Conservation (phyloP, 2,329 filamentous ascomycete genomes). For the Diaporthe sp. region DNA sequence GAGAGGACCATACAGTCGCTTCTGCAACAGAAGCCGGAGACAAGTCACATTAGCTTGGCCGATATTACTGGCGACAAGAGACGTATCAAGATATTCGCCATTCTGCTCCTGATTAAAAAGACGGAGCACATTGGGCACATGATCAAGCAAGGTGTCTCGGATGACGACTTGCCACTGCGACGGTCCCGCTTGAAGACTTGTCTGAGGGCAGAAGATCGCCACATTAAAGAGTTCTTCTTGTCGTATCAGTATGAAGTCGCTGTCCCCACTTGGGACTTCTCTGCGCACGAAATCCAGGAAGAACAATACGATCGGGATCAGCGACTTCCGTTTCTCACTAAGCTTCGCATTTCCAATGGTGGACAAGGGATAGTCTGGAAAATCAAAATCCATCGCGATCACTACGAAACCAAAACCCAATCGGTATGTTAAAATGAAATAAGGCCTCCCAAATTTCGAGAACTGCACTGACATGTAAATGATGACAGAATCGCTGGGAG, state of each 20-base stretch:
- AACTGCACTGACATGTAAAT: background rate
- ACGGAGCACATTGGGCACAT: background rate
- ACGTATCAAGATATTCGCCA: background rate
- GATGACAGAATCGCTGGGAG: background rate
- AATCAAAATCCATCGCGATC: background rate
- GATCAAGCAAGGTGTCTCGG: background rate
- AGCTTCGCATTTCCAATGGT: background rate
- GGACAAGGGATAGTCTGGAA: slow-evolving; percentile 14
- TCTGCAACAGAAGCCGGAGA: background rate
- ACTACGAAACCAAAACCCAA: background rate
- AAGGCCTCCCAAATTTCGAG: background rate
- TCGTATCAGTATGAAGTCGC: background rate
- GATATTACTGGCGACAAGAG: background rate
- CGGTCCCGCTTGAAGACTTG: background rate
- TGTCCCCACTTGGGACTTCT: background rate
- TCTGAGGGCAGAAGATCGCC: background rate
- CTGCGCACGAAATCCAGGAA: background rate
- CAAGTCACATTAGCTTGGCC: background rate
- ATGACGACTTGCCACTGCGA: background rate
- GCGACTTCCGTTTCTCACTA: background rate
- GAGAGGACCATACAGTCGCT: background rate
- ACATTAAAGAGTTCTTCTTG: background rate
- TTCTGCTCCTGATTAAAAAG: background rate
- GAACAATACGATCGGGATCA: background rate
- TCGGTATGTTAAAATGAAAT: background rate